Conservation (phyloP, 2,329 filamentous ascomycete genomes). For the Hymenoscyphus infarciens region DNA sequence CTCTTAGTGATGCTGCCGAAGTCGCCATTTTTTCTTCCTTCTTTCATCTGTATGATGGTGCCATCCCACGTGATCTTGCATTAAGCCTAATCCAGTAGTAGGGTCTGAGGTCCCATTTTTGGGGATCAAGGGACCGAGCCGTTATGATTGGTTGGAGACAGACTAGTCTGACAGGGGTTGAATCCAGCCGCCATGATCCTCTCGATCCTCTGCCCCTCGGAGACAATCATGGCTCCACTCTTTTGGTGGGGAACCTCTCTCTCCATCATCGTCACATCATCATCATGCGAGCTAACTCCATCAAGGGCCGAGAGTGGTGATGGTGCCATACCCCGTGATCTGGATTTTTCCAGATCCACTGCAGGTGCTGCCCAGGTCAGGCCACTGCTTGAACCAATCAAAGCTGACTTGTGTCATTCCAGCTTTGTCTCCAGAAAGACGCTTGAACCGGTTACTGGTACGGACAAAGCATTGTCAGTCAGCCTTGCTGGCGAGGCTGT, state of each 20-base stretch:
- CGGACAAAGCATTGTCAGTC: constrained; percentile 1
- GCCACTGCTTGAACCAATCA: neutral
- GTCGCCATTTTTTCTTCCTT: constrained; percentile 15
- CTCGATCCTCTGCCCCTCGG: neutral
- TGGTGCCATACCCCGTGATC: constrained; percentile 16
- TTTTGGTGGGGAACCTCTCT: neutral
- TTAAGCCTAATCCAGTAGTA: too few species aligned
- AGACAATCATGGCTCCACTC: neutral
- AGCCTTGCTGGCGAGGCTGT: constrained; percentile 9
- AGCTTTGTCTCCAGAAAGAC: neutral
- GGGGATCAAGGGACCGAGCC: neutral
- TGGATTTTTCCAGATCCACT: neutral
- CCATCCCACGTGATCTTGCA: constrained; percentile 1
- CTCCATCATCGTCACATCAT: neutral
- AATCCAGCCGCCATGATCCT: too few species aligned
- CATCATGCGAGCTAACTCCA: neutral
- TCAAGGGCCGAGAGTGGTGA: neutral
- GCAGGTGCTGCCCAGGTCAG: neutral
- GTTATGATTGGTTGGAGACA: neutral
- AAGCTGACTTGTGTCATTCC: neutral
- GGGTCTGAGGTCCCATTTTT: neutral
- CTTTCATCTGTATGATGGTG: neutral
- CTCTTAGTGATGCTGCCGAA: constrained; percentile 3
- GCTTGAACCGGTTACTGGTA: neutral
- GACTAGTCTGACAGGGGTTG: too few species aligned